phyloP scores from a whole-genome alignment of 192 early-diverging fungal genomes.

The Backusella circina region DNA sequence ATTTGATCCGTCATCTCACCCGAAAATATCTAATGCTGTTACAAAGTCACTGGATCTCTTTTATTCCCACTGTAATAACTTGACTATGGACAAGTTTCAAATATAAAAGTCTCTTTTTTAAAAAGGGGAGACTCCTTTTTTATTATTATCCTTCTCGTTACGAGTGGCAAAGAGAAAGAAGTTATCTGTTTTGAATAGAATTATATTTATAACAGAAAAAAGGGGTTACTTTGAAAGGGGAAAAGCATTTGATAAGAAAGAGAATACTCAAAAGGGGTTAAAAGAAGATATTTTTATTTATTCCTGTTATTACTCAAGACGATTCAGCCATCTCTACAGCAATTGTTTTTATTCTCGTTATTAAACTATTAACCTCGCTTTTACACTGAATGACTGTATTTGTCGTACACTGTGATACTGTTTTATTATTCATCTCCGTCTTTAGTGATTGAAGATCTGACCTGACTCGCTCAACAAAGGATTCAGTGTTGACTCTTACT shows the following conservation, averaged over 20 bases:
- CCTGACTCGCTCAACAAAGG: conserved; percentile 1
- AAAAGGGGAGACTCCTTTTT: neutral
- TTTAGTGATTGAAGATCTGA: neutral
- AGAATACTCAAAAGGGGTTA: neutral
- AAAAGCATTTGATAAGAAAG: neutral
- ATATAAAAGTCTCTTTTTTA: neutral
- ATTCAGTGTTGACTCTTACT: neutral
- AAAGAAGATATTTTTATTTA: neutral
- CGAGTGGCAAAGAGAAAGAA: neutral
- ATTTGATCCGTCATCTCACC: neutral
- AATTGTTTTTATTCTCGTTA: conserved; percentile 8
- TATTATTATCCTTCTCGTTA: neutral
- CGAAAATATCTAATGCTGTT: neutral
- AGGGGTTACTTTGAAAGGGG: neutral
- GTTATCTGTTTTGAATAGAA: neutral
- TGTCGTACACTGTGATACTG: neutral
- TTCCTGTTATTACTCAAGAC: neutral
- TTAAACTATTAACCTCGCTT: conserved; percentile 15
- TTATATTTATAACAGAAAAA: neutral
- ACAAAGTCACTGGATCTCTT: neutral
- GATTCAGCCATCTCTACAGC: conserved; percentile 1
- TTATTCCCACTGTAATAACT: neutral
- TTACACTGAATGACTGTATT: conserved; percentile 7
- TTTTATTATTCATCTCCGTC: conserved; percentile 2
- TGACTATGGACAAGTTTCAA: neutral